Evolutionary conservation across 2,329 filamentous ascomycete genomes (phyloP), one percentile per base, ranked within the genome.

Genomic region (Exophiala sp.): DNA sequence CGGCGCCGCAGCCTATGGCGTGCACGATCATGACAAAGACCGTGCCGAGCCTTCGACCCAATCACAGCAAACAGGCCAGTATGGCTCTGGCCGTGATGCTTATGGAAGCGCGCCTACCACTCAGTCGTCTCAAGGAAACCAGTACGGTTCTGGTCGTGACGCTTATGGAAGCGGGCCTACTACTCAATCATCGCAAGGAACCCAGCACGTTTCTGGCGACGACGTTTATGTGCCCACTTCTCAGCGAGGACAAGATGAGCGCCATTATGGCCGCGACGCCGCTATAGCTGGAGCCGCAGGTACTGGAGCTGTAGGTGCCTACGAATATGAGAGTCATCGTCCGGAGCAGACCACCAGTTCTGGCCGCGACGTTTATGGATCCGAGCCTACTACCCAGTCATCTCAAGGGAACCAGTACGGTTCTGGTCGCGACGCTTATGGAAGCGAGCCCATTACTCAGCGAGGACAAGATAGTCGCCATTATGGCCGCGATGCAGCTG

Each of bases 131-230:
- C 39, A 32, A 55, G n/a, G 33, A 32, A 42, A 50, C n/a, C 32
- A 35, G 33, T 49, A 54, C 14, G 47, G 53, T 4, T 47, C 55
- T 12, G 57, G 40, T 8, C 54, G 57, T 11, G 38, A 62, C 47
- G 34, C 46, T 10, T 46, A 47, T 35, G 16, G 47, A 10, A 52
- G 47, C 12, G 49, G 49, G 11, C 52, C 53, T 34, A 53, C 50
- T 24, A 55, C 48, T 8, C 34, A 29, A 16, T 8, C 55, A 54
- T 32, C 16, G 16, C 16, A 18, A 29, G 24, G 24, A 5, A 29
- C 2, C 7, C 24, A 29, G 24, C 7, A 29, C 24, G 24, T 18
- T 29, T 29, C 24, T 29, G 24, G 24, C 24, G 5, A 8, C 24
- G 7, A 29, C 24, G 24, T 8, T 5, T 29, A 29, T 29, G 24